A percentile compares a stretch with the other conserved stretches of the same genome.
Evolutionary conservation across 108 stramenopile species (phyloP).

Genomic region (Nannochloropsis salina): DNA sequence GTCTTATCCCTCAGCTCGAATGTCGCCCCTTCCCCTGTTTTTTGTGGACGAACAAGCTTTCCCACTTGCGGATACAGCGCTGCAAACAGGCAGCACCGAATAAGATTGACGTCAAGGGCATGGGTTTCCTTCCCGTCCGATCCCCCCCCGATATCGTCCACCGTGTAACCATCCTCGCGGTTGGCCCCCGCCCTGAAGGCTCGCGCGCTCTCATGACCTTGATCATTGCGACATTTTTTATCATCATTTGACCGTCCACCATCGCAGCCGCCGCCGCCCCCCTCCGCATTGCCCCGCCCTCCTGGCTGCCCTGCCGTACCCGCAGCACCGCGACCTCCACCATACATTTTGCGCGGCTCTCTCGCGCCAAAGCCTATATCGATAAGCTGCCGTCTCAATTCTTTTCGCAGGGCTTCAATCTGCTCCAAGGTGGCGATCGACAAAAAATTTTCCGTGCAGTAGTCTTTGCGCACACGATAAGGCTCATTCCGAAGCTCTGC

Average conservation of each 20-base stretch:
- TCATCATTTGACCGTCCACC: too few species aligned
- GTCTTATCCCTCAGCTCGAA: slow-evolving; percentile 15
- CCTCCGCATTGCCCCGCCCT: background rate
- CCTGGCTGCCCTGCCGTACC: background rate
- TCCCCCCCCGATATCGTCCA: background rate
- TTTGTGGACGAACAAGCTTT: background rate
- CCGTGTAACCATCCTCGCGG: background rate
- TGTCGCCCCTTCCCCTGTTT: slow-evolving; percentile 6
- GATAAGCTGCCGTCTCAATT: slow-evolving; percentile 67
- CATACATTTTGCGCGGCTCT: background rate
- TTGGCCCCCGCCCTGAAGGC: background rate
- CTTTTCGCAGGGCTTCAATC: slow-evolving; percentile 64
- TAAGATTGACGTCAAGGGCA: background rate
- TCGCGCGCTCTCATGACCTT: background rate
- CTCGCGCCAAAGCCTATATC: slow-evolving; percentile 63
- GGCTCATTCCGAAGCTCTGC: background rate
- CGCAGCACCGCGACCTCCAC: background rate
- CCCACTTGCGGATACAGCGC: background rate
- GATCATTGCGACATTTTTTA: too few species aligned
- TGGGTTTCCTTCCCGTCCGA: background rate
- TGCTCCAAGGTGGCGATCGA: slow-evolving; percentile 63
- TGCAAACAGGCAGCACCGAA: slow-evolving; percentile 17
- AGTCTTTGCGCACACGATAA: slow-evolving; percentile 40
- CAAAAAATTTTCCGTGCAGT: slow-evolving; percentile 67
- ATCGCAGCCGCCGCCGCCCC: background rate